Conservation (phyloP, 2,329 filamentous ascomycete genomes). For the Xylariaceae sp. region DNA sequence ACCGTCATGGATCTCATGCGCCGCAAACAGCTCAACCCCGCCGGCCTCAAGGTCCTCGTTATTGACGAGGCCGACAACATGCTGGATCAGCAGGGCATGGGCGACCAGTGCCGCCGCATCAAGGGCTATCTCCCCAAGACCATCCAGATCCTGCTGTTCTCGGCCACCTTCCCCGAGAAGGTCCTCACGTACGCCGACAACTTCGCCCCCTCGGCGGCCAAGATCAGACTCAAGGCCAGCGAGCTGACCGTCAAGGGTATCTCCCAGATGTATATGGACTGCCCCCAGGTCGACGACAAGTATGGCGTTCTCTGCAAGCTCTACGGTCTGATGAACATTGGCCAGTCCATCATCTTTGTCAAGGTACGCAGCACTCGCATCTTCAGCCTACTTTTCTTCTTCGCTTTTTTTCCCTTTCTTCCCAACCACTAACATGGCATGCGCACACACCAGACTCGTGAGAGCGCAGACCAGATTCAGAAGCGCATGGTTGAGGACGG, state of each 20-base stretch:
- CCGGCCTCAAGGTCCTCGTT: conserved; percentile 75
- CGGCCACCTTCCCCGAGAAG: conserved; percentile 84
- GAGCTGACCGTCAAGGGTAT: conserved; percentile 96
- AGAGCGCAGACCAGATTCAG: conserved; percentile 82
- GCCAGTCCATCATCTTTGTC: conserved; percentile 97
- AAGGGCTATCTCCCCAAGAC: conserved; percentile 76
- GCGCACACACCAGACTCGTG: conserved; percentile 61
- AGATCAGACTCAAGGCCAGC: conserved; percentile 82
- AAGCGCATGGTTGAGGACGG: conserved; percentile 82
- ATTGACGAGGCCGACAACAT: conserved; percentile 99
- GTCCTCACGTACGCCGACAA: conserved; percentile 79
- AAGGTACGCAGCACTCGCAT: conserved; percentile 53
- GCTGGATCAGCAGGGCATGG: conserved; percentile 91
- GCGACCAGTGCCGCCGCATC: conserved; percentile 90
- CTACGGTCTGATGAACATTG: conserved; percentile 94
- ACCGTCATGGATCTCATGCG: conserved; percentile 87
- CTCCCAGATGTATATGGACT: conserved; percentile 97
- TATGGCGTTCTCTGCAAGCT: conserved; percentile 87
- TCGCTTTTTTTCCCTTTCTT: background rate
- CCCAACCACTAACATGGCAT: conserved; percentile 13
- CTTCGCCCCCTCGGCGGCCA: conserved; percentile 83
- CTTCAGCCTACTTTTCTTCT: conserved; percentile 6
- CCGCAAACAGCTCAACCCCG: conserved; percentile 69
- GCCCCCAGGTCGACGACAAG: conserved; percentile 75
- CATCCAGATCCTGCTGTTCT: conserved; percentile 92